Conservation (phyloP, 495 filamentous ascomycete genomes). For the Neurospora sp. region DNA sequence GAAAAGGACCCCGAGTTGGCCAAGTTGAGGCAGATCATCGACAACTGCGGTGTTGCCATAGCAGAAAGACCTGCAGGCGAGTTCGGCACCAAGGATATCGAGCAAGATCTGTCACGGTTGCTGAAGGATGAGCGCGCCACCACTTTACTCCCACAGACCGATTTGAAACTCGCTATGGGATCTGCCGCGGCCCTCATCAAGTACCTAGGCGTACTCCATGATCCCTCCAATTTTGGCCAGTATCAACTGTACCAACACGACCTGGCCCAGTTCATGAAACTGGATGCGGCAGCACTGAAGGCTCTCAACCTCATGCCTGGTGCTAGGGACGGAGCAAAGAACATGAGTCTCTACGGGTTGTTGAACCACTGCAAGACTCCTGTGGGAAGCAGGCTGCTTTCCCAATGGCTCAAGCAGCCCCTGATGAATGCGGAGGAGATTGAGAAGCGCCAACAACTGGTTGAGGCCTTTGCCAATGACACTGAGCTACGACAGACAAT, state of each 20-base stretch:
- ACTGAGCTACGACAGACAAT: slow-evolving; percentile 93
- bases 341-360: slow-evolving; percentile 91
- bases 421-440: slow-evolving; percentile 89
- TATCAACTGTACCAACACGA: slow-evolving; percentile 98
- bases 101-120: slow-evolving; percentile 83
- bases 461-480: slow-evolving; percentile 89
- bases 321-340: slow-evolving; percentile 85
- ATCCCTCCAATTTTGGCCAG: slow-evolving; percentile 90
- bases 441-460: slow-evolving; percentile 82
- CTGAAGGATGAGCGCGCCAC: slow-evolving; percentile 75
- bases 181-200: slow-evolving; percentile 90
- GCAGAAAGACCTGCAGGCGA: slow-evolving; percentile 66
- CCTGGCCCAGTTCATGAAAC: slow-evolving; percentile 94
- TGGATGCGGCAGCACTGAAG: slow-evolving; percentile 88
- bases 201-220: slow-evolving; percentile 84
- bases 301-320: slow-evolving; percentile 97
- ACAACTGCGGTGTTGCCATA: slow-evolving; percentile 82
- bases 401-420: slow-evolving; percentile 97
- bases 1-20: slow-evolving; percentile 81
- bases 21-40: slow-evolving; percentile 80
- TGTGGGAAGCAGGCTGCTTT: slow-evolving; percentile 77
- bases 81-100: slow-evolving; percentile 87
- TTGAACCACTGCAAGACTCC: slow-evolving; percentile 98
- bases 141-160: slow-evolving; percentile 74
- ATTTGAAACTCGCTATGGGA: slow-evolving; percentile 94